Percentiles rank a stretch among this genome's conserved stretches.
Conservation (phyloP, 2,329 filamentous ascomycete genomes). For the Coniella vitis region DNA sequence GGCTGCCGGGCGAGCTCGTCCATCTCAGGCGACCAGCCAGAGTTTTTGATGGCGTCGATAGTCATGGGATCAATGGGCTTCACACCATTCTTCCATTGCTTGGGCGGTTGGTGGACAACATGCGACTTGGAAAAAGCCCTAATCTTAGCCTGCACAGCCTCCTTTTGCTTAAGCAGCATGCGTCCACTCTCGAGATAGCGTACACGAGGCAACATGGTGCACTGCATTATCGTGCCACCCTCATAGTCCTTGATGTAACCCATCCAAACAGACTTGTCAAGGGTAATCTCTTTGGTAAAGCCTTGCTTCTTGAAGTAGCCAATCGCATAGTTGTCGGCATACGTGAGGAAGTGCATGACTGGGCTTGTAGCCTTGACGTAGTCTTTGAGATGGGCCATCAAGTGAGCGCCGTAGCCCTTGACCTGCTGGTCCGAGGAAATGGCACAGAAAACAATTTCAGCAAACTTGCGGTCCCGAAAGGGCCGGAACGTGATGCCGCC, state of each 20-base stretch:
- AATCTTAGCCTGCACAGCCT: conserved; percentile 91
- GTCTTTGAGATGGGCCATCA: conserved; percentile 97
- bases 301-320: conserved; percentile 99
- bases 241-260: conserved; percentile 99
- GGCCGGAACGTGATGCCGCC: conserved; percentile 95
- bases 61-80: conserved; percentile 74
- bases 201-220: conserved; percentile 90
- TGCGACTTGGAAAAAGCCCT: conserved; percentile 84
- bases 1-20: conserved; percentile 92
- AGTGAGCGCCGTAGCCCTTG: conserved; percentile 93
- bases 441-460: conserved; percentile 97
- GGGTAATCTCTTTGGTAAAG: conserved; percentile 96
- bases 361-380: conserved; percentile 95
- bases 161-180: conserved; percentile 96
- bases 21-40: conserved; percentile 96
- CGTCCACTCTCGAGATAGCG: conserved; percentile 88
- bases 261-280: conserved; percentile 92
- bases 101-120: conserved; percentile 76
- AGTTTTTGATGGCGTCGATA: conserved; percentile 82
- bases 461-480: conserved; percentile 86
- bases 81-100: conserved; percentile 72
- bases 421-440: conserved; percentile 98
- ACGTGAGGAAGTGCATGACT: conserved; percentile 98
- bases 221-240: conserved; percentile 98
- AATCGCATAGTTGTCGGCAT: conserved; percentile 97